phyloP scores from a whole-genome alignment of 768 basidiomycete species.

The Strobilomyces confusus region DNA sequence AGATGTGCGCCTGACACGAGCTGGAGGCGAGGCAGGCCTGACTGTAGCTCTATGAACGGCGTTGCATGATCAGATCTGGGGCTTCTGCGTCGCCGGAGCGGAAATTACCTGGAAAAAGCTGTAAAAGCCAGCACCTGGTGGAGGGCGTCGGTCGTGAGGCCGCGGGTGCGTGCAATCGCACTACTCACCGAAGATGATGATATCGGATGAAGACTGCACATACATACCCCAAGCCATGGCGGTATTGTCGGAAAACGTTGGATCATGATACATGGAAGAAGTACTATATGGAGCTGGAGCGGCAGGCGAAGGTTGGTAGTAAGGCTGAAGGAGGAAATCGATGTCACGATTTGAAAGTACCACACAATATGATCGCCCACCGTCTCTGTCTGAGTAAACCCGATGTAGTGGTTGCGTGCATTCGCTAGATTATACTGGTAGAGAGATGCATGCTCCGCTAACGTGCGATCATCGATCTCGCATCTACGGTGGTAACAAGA shows the following conservation, averaged over 20 bases:
- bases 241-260: slow-evolving; percentile 21
- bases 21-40: slow-evolving; percentile 33
- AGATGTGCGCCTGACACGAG: slow-evolving; percentile 41
- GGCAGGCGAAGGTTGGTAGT: slow-evolving; percentile 45
- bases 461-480: not conserved
- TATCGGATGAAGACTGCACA: slow-evolving; percentile 34
- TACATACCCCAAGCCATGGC: slow-evolving; percentile 14
- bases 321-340: slow-evolving; percentile 31
- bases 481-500: not conserved
- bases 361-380: slow-evolving; percentile 20
- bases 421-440: slow-evolving; percentile 46
- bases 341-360: not conserved
- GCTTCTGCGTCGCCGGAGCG: too few relatives aligned
- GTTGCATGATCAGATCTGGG: not conserved
- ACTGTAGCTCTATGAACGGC: slow-evolving; percentile 32
- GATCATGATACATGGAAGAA: slow-evolving; percentile 37
- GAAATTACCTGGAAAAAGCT: slow-evolving; percentile 40
- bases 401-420: slow-evolving; percentile 46
- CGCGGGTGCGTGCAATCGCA: slow-evolving; percentile 23
- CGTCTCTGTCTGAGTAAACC: slow-evolving; percentile 50
- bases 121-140: slow-evolving; percentile 45
- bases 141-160: slow-evolving; percentile 21
- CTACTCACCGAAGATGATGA: slow-evolving; percentile 39
- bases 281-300: slow-evolving; percentile 40
- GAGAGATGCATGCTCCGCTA: slow-evolving; percentile 43